Conservation (phyloP, 768 basidiomycete species). For the Macrolepiota dolichaula region DNA sequence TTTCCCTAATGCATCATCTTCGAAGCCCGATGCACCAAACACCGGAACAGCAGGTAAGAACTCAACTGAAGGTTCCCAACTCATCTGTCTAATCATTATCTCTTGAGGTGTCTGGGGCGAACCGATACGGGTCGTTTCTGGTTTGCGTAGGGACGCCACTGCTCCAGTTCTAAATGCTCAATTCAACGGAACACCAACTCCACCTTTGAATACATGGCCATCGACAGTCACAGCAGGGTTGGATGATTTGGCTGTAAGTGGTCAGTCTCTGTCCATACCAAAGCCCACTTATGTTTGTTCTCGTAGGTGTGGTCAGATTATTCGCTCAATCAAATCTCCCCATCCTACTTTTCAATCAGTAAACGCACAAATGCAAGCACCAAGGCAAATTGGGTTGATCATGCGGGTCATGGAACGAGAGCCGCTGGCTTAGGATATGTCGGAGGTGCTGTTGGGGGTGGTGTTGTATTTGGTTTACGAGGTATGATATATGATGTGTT, state of each 20-base stretch:
- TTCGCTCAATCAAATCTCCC: slow-evolving; percentile 31
- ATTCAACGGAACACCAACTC: slow-evolving; percentile 30
- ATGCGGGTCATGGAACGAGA: slow-evolving; percentile 30
- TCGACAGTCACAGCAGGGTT: slow-evolving; percentile 28
- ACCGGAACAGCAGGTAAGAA: slow-evolving; percentile 1
- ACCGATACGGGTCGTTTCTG: slow-evolving; percentile 32
- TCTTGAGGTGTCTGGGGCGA: slow-evolving; percentile 32
- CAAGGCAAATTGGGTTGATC: slow-evolving; percentile 24
- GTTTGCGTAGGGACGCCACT: slow-evolving; percentile 34
- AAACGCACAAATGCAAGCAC: slow-evolving; percentile 26
- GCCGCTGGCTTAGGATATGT: slow-evolving; percentile 34
- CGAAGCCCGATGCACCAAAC: background rate
- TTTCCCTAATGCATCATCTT: slow-evolving; percentile 15
- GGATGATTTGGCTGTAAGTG: slow-evolving; percentile 25
- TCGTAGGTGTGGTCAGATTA: slow-evolving; percentile 28
- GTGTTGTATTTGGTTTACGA: slow-evolving; percentile 31
- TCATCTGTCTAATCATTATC: background rate
- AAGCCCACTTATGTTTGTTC: background rate
- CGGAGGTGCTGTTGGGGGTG: slow-evolving; percentile 32
- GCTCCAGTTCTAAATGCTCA: slow-evolving; percentile 33
- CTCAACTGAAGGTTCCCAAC: background rate
- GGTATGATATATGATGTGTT: slow-evolving; percentile 16
- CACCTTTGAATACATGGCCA: slow-evolving; percentile 33
- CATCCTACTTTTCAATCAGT: slow-evolving; percentile 25
- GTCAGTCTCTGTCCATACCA: background rate